A percentile compares a stretch with the other conserved stretches of the same genome.
Evolutionary conservation across 345 rosid genomes (phyloP).

Genomic region (Cardamine resedifolia): DNA sequence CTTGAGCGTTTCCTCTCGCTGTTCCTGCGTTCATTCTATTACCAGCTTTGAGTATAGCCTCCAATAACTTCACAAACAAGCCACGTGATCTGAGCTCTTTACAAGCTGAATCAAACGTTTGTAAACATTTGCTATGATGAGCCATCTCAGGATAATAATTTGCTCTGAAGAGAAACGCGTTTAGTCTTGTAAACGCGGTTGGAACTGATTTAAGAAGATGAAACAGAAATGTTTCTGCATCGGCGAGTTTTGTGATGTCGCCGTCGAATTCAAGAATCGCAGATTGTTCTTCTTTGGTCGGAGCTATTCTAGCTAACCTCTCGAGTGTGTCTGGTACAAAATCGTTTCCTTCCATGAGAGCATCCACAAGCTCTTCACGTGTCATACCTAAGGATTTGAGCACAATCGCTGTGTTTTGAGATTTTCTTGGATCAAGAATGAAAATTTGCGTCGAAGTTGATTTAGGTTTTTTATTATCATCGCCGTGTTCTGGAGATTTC

Average conservation of each 20-base stretch:
- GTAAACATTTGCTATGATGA: slow-evolving; percentile 46
- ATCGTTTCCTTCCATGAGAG: slow-evolving; percentile 57
- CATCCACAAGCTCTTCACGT: slow-evolving; percentile 55
- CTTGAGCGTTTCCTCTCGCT: slow-evolving; percentile 83
- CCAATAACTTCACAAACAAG: slow-evolving; percentile 79
- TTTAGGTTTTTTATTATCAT: background rate
- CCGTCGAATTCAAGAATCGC: slow-evolving; percentile 60
- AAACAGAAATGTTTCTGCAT: slow-evolving; percentile 74
- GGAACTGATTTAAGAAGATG: slow-evolving; percentile 69
- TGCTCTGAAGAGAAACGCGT: slow-evolving; percentile 65
- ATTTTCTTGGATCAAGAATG: slow-evolving; percentile 71
- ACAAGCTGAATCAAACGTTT: slow-evolving; percentile 61
- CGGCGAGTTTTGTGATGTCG: slow-evolving; percentile 55
- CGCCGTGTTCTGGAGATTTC: slow-evolving; percentile 43
- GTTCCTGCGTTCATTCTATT: slow-evolving; percentile 96
- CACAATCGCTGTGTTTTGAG: slow-evolving; percentile 79
- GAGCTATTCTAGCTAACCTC: slow-evolving; percentile 69
- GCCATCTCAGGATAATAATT: slow-evolving; percentile 60
- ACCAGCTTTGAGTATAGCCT: slow-evolving; percentile 92
- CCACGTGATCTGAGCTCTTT: slow-evolving; percentile 71
- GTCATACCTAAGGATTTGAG: slow-evolving; percentile 65
- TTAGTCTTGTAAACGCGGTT: slow-evolving; percentile 59
- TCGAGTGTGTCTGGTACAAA: slow-evolving; percentile 61
- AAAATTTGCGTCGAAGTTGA: slow-evolving; percentile 42
- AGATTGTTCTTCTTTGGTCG: slow-evolving; percentile 62